Percentiles rank a stretch among this genome's conserved stretches.
These are phyloP conservation scores for Cryptosporidium viatorum DNA, from an alignment of 169 alveolate species.

Conservation along the genomic window DNA sequence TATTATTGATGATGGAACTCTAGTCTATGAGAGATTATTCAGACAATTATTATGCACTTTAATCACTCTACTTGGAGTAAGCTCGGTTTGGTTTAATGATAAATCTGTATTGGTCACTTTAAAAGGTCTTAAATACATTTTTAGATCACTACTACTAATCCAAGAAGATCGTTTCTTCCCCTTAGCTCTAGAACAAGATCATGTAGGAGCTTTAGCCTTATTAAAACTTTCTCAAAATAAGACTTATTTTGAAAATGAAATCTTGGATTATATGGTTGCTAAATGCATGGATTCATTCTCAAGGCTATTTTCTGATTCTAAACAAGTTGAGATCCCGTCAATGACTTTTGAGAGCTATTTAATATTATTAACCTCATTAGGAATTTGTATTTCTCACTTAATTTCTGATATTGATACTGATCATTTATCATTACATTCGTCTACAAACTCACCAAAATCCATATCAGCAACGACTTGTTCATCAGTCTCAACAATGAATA, in stretches of 20 bases:
- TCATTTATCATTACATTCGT: neutral
- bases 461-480: neutral
- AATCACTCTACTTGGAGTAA: conserved; percentile 49
- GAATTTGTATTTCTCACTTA: conserved; percentile 26
- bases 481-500: neutral
- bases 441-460: neutral
- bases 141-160: conserved; percentile 8
- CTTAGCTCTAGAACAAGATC: conserved; percentile 60
- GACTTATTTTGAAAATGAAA: conserved; percentile 12
- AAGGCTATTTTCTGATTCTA: conserved; percentile 12
- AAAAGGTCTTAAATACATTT: conserved; percentile 28
- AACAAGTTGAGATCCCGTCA: conserved; percentile 11
- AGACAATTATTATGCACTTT: conserved; percentile 61
- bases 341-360: conserved; percentile 67
- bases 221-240: conserved; percentile 44
- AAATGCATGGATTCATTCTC: conserved; percentile 40
- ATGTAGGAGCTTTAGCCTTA: conserved; percentile 60
- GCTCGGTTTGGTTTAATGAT: conserved; percentile 43
- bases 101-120: conserved; percentile 7
- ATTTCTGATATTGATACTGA: neutral
- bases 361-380: conserved; percentile 25
- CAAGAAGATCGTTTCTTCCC: conserved; percentile 68
- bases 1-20: neutral
- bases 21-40: conserved; percentile 2
- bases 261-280: conserved; percentile 10